A percentile compares a stretch with the other conserved stretches of the same genome.
These are phyloP conservation scores for Ceratobasidium theobromae DNA, from an alignment of 1,284 basidiomycete genomes.

Conservation along the genomic window DNA sequence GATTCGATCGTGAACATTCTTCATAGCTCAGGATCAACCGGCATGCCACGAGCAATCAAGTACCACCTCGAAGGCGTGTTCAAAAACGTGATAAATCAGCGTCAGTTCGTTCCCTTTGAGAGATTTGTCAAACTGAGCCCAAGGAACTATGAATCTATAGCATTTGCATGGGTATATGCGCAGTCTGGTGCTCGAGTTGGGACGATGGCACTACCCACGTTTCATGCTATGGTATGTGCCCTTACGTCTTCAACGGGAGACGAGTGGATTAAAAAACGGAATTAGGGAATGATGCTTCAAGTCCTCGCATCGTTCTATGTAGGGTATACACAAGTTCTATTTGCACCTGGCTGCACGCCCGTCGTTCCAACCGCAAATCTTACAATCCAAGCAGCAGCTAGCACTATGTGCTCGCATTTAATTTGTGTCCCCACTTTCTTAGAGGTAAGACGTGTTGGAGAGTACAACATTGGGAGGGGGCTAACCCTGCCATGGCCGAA, in stretches of 20 bases:
- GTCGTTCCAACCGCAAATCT: slow-evolving; percentile 29
- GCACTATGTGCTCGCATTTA: not conserved
- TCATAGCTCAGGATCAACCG: slow-evolving; percentile 22
- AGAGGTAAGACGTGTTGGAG: slow-evolving; percentile 8
- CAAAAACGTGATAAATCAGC: slow-evolving; percentile 15
- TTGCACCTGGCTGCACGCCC: slow-evolving; percentile 23
- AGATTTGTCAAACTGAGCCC: not conserved
- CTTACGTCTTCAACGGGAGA: not conserved
- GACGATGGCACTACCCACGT: not conserved
- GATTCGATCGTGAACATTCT: not conserved
- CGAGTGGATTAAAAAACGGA: too few species aligned
- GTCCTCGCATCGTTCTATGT: not conserved
- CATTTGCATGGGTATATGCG: not conserved
- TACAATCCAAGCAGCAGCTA: slow-evolving; percentile 9
- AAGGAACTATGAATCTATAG: not conserved
- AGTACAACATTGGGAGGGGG: not conserved
- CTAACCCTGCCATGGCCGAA: not conserved
- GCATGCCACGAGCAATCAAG: not conserved
- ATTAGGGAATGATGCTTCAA: not conserved
- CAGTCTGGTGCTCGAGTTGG: not conserved
- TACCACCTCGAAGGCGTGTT: not conserved
- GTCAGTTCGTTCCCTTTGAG: not conserved
- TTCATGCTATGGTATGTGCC: not conserved
- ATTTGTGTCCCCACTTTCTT: slow-evolving; percentile 31
- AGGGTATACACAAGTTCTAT: slow-evolving; percentile 12